phyloP scores from a whole-genome alignment of 768 basidiomycete genomes.

The Cubamyces sp. region DNA sequence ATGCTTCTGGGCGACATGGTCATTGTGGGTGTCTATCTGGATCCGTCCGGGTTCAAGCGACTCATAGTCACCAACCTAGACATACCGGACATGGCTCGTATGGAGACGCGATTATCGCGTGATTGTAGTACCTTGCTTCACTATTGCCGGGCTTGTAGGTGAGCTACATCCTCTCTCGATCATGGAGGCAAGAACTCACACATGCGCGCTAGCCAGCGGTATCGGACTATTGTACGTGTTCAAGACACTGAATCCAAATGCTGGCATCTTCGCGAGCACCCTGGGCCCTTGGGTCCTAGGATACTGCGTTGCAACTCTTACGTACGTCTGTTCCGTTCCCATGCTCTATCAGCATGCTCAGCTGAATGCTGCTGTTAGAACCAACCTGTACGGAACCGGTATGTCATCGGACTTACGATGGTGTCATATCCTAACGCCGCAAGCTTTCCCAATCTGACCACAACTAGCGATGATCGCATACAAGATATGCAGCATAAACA shows the following conservation, averaged over 20 bases:
- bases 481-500: neutral
- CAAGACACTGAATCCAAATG: neutral
- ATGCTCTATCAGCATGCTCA: neutral
- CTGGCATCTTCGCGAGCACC: neutral
- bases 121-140: neutral
- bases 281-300: neutral
- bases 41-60: too few relatives aligned
- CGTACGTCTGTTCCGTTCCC: neutral
- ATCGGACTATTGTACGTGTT: constrained; percentile 1
- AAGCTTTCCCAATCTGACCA: neutral
- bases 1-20: constrained; percentile 4
- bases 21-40: neutral
- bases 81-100: neutral
- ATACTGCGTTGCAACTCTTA: neutral
- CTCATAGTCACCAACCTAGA: neutral
- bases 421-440: neutral
- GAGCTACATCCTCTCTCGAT: neutral
- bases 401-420: neutral
- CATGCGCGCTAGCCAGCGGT: neutral
- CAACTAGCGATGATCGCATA: neutral
- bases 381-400: constrained; percentile 1
- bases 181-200: too few relatives aligned
- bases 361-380: neutral
- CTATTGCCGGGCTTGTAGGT: neutral
- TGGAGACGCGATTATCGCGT: neutral